Evolutionary conservation across 108 stramenopile species (phyloP), one percentile per base, ranked within the genome.

Genomic region (Cyclotella choctawhatcheeana): DNA sequence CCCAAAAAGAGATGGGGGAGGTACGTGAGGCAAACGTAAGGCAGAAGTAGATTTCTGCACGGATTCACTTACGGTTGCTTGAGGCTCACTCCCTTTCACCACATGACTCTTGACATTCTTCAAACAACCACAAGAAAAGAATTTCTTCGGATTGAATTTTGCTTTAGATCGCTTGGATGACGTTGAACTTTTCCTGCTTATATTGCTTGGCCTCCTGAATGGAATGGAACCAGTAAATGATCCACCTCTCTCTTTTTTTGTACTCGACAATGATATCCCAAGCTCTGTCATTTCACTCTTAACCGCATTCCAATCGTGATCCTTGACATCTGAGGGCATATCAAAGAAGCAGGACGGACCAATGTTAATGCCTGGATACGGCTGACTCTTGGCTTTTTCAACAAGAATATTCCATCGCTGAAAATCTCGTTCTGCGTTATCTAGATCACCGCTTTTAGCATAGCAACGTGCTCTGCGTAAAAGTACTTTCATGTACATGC

Each of bases 301-400:
- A 3, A 83, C 88, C 29, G 72, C 59, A 14, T 66, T 31, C 17
- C 85, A 44, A 29, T 90, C 85, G 29, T 74, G 55, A 5, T 63
- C 44, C 10, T 74, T 70, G 8, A 89, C 81, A 0, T 91, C 86
- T 37, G 77, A 59, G 8, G 94, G 89, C 37, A 83, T 82, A 44
- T 95, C 90, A 66, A 96, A 93, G 34, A 80, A 52, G 47, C 88
- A 90, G 6, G 85, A n/a, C n/a, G 68, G 59, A 0, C 73, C 80
- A 48, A 58, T 54, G 29, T 64, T 51, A 5, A 44, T 40, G 17
- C 59, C 60, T 0, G 76, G 64, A 18, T 76, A 77, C 2, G 64
- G 77, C 43, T 27, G 44, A n/a, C 44, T 72, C 25, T 34, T 18
- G 3, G 81, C 71, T 22, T 64, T 69, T 21, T 78, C 66, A 1